Evolutionary conservation across 495 filamentous ascomycete species (phyloP).

Genomic region (Penicillium odoratum): DNA sequence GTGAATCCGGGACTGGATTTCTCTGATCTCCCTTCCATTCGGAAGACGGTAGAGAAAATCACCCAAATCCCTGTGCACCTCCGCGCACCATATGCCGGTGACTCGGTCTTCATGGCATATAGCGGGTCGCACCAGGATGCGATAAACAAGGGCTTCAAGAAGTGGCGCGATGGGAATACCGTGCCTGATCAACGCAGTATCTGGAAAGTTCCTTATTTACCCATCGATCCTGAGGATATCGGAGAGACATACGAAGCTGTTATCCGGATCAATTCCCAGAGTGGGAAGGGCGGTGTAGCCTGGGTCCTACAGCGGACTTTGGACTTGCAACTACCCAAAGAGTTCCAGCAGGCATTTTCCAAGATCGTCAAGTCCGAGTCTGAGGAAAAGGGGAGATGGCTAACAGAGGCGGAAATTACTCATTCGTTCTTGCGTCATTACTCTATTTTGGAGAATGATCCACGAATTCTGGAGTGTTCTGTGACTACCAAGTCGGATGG

Average conservation of each 20-base stretch:
- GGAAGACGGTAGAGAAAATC: constrained; percentile 74
- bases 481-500: background rate
- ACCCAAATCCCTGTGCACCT: constrained; percentile 85
- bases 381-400: background rate
- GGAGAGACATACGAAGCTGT: constrained; percentile 86
- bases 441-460: constrained; percentile 5
- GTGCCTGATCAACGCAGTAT: background rate
- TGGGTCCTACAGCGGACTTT: constrained; percentile 63
- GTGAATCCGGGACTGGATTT: constrained; percentile 79
- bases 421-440: constrained; percentile 8
- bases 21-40: constrained; percentile 72
- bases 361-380: constrained; percentile 9
- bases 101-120: constrained; percentile 81
- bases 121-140: constrained; percentile 88
- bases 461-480: constrained; percentile 1
- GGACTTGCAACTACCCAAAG: constrained; percentile 69
- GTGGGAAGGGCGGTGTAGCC: constrained; percentile 82
- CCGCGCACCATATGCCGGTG: constrained; percentile 78
- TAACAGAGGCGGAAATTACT: constrained; percentile 5
- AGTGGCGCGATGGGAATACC: background rate
- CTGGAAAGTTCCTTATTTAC: constrained; percentile 77
- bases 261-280: constrained; percentile 88
- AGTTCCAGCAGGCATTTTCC: constrained; percentile 5
- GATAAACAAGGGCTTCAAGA: constrained; percentile 85
- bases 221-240: constrained; percentile 82